Percentiles rank a stretch among this genome's conserved stretches.
Conservation (phyloP, 2,329 filamentous ascomycete species). For the Epichloe aotearoae region DNA sequence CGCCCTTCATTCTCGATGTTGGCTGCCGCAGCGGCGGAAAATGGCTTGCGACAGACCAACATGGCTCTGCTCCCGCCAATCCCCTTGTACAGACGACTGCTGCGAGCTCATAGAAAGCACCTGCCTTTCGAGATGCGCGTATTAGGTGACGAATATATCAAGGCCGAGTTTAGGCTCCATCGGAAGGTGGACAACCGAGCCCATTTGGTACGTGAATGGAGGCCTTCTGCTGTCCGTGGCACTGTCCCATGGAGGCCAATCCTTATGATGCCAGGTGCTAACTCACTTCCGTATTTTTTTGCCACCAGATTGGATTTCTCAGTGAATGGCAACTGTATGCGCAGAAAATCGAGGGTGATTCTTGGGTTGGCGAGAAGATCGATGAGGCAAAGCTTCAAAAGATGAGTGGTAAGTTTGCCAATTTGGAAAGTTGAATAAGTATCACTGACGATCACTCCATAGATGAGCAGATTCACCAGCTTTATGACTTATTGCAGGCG, state of each 20-base stretch:
- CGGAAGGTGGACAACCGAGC: constrained; percentile 75
- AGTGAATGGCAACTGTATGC: constrained; percentile 95
- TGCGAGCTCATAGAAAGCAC: constrained; percentile 73
- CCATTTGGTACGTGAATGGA: constrained; percentile 54
- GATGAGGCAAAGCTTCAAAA: constrained; percentile 77
- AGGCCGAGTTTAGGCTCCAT: constrained; percentile 81
- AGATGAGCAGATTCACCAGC: constrained; percentile 88
- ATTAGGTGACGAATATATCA: constrained; percentile 85
- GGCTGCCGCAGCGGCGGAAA: constrained; percentile 21
- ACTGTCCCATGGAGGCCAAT: too few species aligned
- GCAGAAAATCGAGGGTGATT: constrained; percentile 77
- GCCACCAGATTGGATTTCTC: constrained; percentile 71
- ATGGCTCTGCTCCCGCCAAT: constrained; percentile 75
- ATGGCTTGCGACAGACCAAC: constrained; percentile 23
- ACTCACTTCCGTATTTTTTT: neutral
- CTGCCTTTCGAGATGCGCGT: constrained; percentile 63
- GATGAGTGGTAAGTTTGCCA: constrained; percentile 63
- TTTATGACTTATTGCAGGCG: constrained; percentile 87
- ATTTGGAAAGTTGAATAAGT: too few species aligned
- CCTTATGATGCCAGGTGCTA: neutral
- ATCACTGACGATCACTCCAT: constrained; percentile 1
- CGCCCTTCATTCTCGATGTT: neutral
- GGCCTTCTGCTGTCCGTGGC: too few species aligned
- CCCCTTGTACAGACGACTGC: constrained; percentile 73
- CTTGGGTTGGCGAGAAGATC: constrained; percentile 74